Evolutionary conservation across 768 basidiomycete species (phyloP).

Genomic region (Lyophyllum atratum): DNA sequence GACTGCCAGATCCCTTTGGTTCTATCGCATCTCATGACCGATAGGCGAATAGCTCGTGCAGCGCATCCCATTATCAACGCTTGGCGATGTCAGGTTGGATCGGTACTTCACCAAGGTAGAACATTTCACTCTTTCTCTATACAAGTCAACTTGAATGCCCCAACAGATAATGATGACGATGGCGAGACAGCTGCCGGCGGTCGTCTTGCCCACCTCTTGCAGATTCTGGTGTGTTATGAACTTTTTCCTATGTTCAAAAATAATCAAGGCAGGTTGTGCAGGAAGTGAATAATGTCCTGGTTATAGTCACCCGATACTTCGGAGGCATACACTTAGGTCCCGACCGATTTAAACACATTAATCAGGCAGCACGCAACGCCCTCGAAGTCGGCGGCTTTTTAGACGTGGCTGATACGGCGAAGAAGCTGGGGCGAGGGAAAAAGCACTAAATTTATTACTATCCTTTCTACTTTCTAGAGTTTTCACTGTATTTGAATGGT

Average conservation of each 20-base stretch:
- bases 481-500: no score
- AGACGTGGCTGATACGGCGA: constrained; percentile 44
- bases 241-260: not conserved
- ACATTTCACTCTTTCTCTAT: not conserved
- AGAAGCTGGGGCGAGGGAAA: constrained; percentile 28
- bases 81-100: constrained; percentile 74
- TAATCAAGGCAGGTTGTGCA: constrained; percentile 24
- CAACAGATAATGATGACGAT: constrained; percentile 88
- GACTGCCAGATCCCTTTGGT: constrained; percentile 62
- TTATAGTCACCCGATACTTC: constrained; percentile 92
- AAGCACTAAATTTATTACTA: constrained; percentile 14
- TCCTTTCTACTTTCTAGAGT: not conserved
- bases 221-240: constrained; percentile 65
- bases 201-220: constrained; percentile 86
- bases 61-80: constrained; percentile 83
- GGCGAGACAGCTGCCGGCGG: constrained; percentile 93
- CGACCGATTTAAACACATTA: constrained; percentile 91
- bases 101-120: constrained; percentile 72
- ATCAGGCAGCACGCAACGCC: constrained; percentile 91
- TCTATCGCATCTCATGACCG: constrained; percentile 66
- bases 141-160: not conserved
- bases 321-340: constrained; percentile 91
- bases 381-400: constrained; percentile 88
- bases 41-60: constrained; percentile 72
- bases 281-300: constrained; percentile 83